A percentile compares a stretch with the other conserved stretches of the same genome.
phyloP scores from a whole-genome alignment of 2,329 filamentous ascomycete species.

The Arthrobotrys musiformis region DNA sequence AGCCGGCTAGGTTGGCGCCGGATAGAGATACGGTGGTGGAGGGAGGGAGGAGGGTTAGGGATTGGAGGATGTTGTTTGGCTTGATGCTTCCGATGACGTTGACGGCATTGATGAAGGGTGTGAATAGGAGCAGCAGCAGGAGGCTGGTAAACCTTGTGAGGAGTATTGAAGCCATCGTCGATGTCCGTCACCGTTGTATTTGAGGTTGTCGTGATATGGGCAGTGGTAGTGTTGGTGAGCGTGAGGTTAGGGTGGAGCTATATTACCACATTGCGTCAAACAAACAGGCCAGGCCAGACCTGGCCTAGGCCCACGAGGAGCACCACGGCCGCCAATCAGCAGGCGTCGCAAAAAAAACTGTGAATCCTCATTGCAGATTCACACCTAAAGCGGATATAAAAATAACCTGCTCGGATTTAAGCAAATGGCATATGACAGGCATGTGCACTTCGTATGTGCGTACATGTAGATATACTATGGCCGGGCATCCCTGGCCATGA shows the following conservation, averaged over 20 bases:
- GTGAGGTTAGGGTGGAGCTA: neutral
- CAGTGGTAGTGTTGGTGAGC: neutral
- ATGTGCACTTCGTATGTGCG: no score
- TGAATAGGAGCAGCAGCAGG: constrained; percentile 33
- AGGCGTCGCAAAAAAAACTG: neutral
- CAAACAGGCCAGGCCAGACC: neutral
- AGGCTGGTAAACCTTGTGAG: constrained; percentile 10
- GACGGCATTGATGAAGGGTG: constrained; percentile 29
- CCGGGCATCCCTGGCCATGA: no score
- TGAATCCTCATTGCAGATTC: neutral
- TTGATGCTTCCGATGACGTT: constrained; percentile 45
- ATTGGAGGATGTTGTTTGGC: constrained; percentile 30
- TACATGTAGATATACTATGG: no score
- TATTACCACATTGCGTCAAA: neutral
- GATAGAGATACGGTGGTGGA: constrained; percentile 49
- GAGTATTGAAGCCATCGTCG: constrained; percentile 15
- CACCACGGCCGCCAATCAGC: neutral
- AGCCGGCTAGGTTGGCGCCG: constrained; percentile 34
- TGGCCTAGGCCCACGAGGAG: neutral
- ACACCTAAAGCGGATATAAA: no score
- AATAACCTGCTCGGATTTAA: no score
- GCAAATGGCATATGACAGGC: no score
- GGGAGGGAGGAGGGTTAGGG: constrained; percentile 32
- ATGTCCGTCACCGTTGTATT: neutral
- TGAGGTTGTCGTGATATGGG: neutral